A percentile compares a stretch with the other conserved stretches of the same genome.
Conservation (phyloP, 1,284 basidiomycete genomes). For the Pseudozyma flocculosa region DNA sequence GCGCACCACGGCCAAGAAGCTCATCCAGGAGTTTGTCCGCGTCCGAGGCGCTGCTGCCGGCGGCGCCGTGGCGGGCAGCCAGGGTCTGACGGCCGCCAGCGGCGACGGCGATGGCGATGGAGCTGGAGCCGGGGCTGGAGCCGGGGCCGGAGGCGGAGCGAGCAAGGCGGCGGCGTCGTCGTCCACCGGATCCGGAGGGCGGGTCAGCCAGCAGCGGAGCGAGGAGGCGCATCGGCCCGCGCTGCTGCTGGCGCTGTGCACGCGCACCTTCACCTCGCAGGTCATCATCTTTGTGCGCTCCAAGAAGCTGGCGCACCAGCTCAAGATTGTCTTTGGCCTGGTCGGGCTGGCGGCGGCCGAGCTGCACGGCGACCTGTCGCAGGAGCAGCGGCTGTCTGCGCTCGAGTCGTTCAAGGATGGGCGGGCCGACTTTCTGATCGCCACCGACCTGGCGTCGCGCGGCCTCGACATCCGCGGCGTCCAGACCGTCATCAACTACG, state of each 20-base stretch:
- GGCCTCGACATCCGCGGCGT: slow-evolving; percentile 98
- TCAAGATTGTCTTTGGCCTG: slow-evolving; percentile 86
- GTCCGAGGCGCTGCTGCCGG: slow-evolving; percentile 29
- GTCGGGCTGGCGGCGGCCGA: slow-evolving; percentile 84
- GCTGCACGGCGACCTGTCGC: slow-evolving; percentile 93
- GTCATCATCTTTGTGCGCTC: slow-evolving; percentile 99
- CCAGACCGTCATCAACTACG: slow-evolving; percentile 92
- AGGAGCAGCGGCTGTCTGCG: slow-evolving; percentile 92
- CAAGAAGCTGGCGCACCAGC: slow-evolving; percentile 97
- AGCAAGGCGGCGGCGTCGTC: slow-evolving; percentile 91
- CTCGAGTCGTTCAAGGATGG: slow-evolving; percentile 82
- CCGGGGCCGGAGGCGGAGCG: slow-evolving; percentile 93
- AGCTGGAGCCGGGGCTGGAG: no score
- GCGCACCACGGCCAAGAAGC: slow-evolving; percentile 79
- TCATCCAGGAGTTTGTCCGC: slow-evolving; percentile 81
- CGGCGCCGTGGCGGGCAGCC: slow-evolving; percentile 59
- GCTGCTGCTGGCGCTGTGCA: slow-evolving; percentile 84
- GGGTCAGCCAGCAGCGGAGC: slow-evolving; percentile 39
- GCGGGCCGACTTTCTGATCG: slow-evolving; percentile 76
- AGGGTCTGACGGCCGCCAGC: slow-evolving; percentile 72
- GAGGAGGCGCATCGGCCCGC: slow-evolving; percentile 96
- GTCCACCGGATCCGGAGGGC: no score
- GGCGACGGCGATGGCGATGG: slow-evolving; percentile 92
- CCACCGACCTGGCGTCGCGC: slow-evolving; percentile 96
- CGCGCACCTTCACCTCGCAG: slow-evolving; percentile 78